A percentile compares a stretch with the other conserved stretches of the same genome.
These are phyloP conservation scores for Termitomyces sp. DNA, from an alignment of 768 basidiomycete species.

Conservation along the genomic window DNA sequence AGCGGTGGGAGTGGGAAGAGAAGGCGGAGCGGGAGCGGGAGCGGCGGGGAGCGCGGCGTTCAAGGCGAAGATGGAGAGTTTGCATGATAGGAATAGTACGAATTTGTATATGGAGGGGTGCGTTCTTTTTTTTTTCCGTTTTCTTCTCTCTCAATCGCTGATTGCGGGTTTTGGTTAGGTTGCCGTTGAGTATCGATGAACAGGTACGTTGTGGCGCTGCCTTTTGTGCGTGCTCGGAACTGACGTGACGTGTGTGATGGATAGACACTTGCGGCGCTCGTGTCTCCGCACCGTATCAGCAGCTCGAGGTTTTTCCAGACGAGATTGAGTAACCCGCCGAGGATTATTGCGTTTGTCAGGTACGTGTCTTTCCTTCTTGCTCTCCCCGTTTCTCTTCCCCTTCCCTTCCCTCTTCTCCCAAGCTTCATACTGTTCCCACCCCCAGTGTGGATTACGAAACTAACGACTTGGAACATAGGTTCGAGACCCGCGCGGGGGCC, in stretches of 20 bases:
- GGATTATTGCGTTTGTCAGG: conserved; percentile 83
- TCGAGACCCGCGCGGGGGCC: conserved; percentile 68
- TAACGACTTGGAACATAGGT: conserved; percentile 30
- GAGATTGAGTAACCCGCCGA: conserved; percentile 67
- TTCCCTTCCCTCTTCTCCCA: too few species aligned
- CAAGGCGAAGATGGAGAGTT: conserved; percentile 76
- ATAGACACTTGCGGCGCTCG: conserved; percentile 60
- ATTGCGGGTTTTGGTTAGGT: too few species aligned
- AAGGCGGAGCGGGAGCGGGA: neutral
- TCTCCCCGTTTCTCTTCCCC: neutral
- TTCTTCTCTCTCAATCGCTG: neutral
- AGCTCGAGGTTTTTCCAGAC: conserved; percentile 81
- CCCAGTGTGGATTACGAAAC: too few species aligned
- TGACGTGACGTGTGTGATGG: too few species aligned
- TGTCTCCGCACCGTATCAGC: conserved; percentile 68
- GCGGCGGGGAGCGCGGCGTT: conserved; percentile 41
- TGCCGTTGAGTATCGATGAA: conserved; percentile 69
- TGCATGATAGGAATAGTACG: conserved; percentile 63
- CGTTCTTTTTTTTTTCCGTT: neutral
- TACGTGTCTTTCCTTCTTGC: conserved; percentile 25
- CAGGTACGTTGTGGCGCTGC: conserved; percentile 34
- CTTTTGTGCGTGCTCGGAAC: too few species aligned
- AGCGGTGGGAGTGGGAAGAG: conserved; percentile 18
- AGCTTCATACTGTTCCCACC: too few species aligned
- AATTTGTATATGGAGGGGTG: conserved; percentile 82